A percentile compares a stretch with the other conserved stretches of the same genome.
Conservation (phyloP, 1,284 basidiomycete species). For the Ustilago tritici region DNA sequence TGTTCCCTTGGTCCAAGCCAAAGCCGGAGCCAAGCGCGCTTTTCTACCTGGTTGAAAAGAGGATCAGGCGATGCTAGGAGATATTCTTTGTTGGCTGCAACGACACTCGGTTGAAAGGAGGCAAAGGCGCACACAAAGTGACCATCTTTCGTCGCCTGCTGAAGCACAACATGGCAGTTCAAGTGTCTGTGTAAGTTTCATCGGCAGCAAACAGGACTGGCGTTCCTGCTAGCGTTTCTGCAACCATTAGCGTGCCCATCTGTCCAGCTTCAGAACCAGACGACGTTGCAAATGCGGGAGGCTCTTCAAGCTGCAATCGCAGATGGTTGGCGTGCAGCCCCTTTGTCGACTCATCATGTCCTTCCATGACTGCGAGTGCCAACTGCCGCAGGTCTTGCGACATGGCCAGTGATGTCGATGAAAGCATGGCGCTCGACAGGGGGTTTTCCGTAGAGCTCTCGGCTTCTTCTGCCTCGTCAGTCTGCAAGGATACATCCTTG, state of each 20-base stretch:
- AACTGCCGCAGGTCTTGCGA: constrained; percentile 41
- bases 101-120: neutral
- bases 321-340: neutral
- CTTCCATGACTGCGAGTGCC: constrained; percentile 25
- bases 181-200: neutral
- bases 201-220: constrained; percentile 14
- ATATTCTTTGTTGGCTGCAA: neutral
- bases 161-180: neutral
- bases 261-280: constrained; percentile 20
- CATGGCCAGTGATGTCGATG: constrained; percentile 5
- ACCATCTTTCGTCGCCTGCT: neutral
- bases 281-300: constrained; percentile 7
- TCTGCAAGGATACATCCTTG: neutral
- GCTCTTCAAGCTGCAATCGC: constrained; percentile 8
- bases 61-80: neutral
- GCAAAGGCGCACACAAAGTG: neutral
- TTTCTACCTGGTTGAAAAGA: too few species aligned
- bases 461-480: constrained; percentile 7
- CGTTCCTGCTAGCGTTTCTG: constrained; percentile 3
- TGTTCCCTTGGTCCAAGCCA: neutral
- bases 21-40: neutral
- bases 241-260: constrained; percentile 10
- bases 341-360: constrained; percentile 7
- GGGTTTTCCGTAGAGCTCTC: neutral
- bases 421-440: neutral